Evolutionary conservation across 208 protist genomes (phyloP).

Genomic region (Trypanosoma platydactyli): DNA sequence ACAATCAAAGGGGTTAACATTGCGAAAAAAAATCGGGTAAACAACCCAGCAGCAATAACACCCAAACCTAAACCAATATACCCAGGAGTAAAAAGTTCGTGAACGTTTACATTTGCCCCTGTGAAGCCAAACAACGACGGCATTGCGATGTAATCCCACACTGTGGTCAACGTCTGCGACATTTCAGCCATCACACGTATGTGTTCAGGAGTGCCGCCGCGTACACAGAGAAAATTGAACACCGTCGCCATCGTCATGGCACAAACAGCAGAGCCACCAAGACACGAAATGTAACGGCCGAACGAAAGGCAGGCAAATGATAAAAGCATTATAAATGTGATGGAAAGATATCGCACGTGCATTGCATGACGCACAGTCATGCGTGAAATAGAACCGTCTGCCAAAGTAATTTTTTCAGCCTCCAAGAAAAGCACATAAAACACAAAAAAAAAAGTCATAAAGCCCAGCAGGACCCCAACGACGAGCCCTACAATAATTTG

Average conservation of each 20-base stretch:
- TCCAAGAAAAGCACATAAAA: conserved; percentile 60
- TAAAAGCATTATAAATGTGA: conserved; percentile 48
- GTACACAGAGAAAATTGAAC: conserved; percentile 55
- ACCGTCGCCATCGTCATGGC: conserved; percentile 37
- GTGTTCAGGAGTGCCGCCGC: conserved; percentile 35
- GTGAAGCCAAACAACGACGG: conserved; percentile 54
- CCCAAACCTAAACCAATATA: conserved; percentile 44
- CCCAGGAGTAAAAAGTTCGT: conserved; percentile 40
- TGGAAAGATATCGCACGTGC: conserved; percentile 45
- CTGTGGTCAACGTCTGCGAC: conserved; percentile 38
- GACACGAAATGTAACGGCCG: conserved; percentile 32
- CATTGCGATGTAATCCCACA: conserved; percentile 67
- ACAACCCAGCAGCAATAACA: conserved; percentile 48
- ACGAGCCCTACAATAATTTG: conserved; percentile 54
- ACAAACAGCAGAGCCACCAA: conserved; percentile 40
- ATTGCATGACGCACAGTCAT: conserved; percentile 48
- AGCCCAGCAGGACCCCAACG: conserved; percentile 41
- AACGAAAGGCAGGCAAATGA: conserved; percentile 30
- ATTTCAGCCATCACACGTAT: conserved; percentile 42
- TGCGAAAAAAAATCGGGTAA: conserved; percentile 38
- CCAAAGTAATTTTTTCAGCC: conserved; percentile 37
- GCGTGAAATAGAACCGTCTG: conserved; percentile 10
- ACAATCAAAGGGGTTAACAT: conserved; percentile 35
- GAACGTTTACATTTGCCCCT: conserved; percentile 41
- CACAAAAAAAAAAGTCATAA: conserved; percentile 36